Conservation (phyloP, 2,329 filamentous ascomycete genomes). For the Colletotrichum chlorophyti region DNA sequence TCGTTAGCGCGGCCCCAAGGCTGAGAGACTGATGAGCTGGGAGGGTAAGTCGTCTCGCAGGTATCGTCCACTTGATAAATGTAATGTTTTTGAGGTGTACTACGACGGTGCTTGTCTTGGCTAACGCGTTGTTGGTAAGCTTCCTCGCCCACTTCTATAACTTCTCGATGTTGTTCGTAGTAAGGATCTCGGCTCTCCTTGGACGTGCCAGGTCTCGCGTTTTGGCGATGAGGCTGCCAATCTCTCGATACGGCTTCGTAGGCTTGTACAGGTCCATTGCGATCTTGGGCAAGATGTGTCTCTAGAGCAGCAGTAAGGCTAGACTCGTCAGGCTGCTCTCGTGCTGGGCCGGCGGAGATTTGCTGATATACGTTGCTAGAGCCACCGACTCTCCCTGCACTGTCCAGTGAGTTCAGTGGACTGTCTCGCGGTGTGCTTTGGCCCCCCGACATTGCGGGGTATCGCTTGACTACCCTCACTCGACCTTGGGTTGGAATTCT, state of each 20-base stretch:
- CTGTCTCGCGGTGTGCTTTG: neutral
- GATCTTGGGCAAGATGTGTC: slow-evolving; percentile 21
- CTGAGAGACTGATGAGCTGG: neutral
- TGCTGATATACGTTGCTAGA: neutral
- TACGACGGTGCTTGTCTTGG: neutral
- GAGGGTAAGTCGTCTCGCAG: neutral
- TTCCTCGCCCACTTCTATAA: neutral
- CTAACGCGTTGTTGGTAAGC: neutral
- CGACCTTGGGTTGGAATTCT: too few relatives aligned
- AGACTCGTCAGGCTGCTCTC: slow-evolving; percentile 3
- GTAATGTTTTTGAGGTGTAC: neutral
- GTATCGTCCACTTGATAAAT: neutral
- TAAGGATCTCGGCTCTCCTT: too few relatives aligned
- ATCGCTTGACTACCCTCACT: too few relatives aligned
- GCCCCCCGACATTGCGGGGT: too few relatives aligned
- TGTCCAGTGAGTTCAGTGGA: too few relatives aligned
- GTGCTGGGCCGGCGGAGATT: neutral
- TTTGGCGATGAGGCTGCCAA: too few relatives aligned
- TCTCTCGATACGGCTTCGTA: too few relatives aligned
- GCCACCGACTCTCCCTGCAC: neutral
- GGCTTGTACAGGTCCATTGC: neutral
- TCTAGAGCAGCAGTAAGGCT: slow-evolving; percentile 19
- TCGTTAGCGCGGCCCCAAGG: neutral
- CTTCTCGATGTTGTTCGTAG: neutral
- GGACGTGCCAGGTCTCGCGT: too few relatives aligned